phyloP scores from a whole-genome alignment of 495 filamentous ascomycete genomes.

The Neurospora sp. region DNA sequence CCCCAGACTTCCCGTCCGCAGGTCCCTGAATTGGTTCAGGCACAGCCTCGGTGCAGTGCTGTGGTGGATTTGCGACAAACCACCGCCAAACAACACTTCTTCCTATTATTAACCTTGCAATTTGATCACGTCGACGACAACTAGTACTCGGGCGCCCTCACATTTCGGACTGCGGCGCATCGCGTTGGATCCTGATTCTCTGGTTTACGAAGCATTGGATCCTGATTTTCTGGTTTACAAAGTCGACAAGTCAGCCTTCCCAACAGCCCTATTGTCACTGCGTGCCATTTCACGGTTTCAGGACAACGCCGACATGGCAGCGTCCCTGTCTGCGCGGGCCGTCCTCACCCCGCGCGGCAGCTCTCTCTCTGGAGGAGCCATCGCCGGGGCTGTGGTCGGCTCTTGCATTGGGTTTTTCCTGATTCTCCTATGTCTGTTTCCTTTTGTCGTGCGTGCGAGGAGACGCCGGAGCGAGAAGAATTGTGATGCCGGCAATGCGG shows the following conservation, averaged over 20 bases:
- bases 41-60: background rate
- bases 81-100: background rate
- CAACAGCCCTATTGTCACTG: background rate
- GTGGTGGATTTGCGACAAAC: background rate
- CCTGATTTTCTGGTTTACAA: background rate
- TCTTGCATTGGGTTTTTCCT: slow-evolving; percentile 22
- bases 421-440: slow-evolving; percentile 22
- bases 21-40: background rate
- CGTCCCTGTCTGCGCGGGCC: slow-evolving; percentile 13
- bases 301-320: slow-evolving; percentile 11
- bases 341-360: slow-evolving; percentile 18
- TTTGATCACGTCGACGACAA: background rate
- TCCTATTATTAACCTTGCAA: background rate
- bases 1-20: background rate
- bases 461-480: slow-evolving; percentile 14
- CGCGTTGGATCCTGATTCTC: background rate
- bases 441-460: slow-evolving; percentile 23
- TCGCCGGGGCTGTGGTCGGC: slow-evolving; percentile 29
- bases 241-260: background rate
- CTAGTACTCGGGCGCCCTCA: background rate
- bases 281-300: slow-evolving; percentile 1
- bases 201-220: background rate
- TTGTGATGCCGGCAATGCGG: slow-evolving; percentile 16
- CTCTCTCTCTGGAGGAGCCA: slow-evolving; percentile 19
- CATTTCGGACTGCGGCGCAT: background rate